Evolutionary conservation across 2,329 filamentous ascomycete genomes (phyloP).

Genomic region (Apiospora arundinis): DNA sequence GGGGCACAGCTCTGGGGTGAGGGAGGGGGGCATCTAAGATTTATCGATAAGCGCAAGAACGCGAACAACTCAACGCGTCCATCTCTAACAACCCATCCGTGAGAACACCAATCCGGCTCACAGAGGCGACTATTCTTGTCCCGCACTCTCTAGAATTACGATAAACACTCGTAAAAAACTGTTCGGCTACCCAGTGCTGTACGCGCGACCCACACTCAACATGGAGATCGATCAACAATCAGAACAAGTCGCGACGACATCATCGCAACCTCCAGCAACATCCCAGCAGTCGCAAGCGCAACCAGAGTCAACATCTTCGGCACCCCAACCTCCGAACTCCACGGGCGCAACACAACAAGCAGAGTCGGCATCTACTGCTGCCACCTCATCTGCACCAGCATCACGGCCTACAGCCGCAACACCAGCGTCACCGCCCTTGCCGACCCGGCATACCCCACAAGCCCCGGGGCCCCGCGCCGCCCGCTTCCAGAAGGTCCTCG

Average conservation of each 20-base stretch:
- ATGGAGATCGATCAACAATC: constrained; percentile 6
- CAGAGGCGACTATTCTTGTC: not conserved
- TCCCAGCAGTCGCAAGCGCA: constrained; percentile 12
- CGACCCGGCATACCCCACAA: constrained; percentile 48
- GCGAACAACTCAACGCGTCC: constrained; percentile 13
- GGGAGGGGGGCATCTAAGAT: not conserved
- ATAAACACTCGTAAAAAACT: not conserved
- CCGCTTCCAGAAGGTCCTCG: constrained; percentile 61
- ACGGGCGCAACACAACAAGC: constrained; percentile 23
- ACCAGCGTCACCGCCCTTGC: constrained; percentile 47
- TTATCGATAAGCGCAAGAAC: constrained; percentile 16
- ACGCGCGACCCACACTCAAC: not conserved
- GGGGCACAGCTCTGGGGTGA: constrained; percentile 2
- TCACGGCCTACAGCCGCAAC: not conserved
- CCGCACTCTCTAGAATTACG: not conserved
- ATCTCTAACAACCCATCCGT: not conserved
- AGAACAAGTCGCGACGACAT: constrained; percentile 18
- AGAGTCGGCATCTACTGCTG: constrained; percentile 29
- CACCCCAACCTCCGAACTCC: constrained; percentile 14
- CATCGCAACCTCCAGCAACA: not conserved
- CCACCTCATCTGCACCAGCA: not conserved
- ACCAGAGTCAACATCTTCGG: constrained; percentile 20
- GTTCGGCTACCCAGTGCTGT: not conserved
- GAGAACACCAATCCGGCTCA: not conserved
- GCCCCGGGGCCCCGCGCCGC: constrained; percentile 63